Conservation (phyloP, 139 green algal genomes). For the Tetradesmus lagerheimii region DNA sequence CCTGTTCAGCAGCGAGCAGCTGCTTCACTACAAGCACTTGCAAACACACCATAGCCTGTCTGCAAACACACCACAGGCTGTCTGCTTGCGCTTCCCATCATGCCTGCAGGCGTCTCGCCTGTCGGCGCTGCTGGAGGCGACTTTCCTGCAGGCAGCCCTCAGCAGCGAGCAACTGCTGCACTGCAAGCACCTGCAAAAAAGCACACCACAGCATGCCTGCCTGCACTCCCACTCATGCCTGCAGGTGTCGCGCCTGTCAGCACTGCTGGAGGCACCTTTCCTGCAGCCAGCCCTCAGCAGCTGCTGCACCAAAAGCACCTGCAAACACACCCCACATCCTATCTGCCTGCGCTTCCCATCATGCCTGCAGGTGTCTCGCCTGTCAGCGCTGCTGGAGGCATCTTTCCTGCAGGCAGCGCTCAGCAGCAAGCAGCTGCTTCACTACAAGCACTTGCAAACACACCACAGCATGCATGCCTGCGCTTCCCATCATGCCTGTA, state of each 20-base stretch:
- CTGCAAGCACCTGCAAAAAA: not conserved
- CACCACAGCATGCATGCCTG: no score
- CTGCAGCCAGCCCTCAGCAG: no score
- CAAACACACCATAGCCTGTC: no score
- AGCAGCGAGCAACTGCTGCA: not conserved
- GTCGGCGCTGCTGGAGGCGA: slow-evolving; percentile 56
- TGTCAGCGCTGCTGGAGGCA: slow-evolving; percentile 61
- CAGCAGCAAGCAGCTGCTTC: slow-evolving; percentile 34
- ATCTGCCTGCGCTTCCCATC: no score
- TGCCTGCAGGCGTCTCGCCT: slow-evolving; percentile 48
- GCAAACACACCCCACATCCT: not conserved
- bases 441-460: no score
- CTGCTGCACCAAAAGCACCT: not conserved
- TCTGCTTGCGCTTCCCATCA: no score
- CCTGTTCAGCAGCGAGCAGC: not conserved
- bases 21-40: no score
- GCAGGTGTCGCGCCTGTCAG: not conserved
- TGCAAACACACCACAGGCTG: no score
- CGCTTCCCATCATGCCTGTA: not conserved
- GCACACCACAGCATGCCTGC: not conserved
- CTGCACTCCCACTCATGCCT: not conserved
- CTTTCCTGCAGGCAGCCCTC: not conserved
- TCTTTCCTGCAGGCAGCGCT: slow-evolving; percentile 56
- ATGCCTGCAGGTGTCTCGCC: slow-evolving; percentile 45
- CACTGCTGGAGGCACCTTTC: no score